Evolutionary conservation across 2,329 filamentous ascomycete species (phyloP).

Genomic region (Penicillium paneum): DNA sequence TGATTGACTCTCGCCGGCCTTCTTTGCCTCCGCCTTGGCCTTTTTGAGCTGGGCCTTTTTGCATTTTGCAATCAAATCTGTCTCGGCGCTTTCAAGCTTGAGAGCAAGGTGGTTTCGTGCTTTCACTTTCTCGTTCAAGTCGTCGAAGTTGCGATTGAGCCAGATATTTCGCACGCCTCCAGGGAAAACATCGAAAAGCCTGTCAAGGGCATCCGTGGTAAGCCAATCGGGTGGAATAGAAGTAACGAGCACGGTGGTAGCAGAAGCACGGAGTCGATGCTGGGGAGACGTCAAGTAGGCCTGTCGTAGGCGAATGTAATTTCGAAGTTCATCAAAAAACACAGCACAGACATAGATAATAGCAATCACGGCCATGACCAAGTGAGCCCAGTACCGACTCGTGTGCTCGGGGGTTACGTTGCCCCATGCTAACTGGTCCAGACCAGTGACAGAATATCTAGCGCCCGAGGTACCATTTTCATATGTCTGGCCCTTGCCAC

Average conservation of each 20-base stretch:
- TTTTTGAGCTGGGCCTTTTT: conserved; percentile 76
- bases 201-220: conserved; percentile 72
- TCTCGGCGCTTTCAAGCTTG: conserved; percentile 76
- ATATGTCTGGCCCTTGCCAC: conserved; percentile 61
- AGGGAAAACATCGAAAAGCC: conserved; percentile 91
- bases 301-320: conserved; percentile 90
- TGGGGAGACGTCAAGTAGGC: conserved; percentile 92
- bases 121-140: conserved; percentile 79
- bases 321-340: conserved; percentile 78
- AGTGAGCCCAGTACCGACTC: conserved; percentile 76
- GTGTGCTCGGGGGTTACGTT: conserved; percentile 70
- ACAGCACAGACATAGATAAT: conserved; percentile 82
- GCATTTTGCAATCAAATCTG: conserved; percentile 73
- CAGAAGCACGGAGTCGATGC: conserved; percentile 87
- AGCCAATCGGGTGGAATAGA: conserved; percentile 91
- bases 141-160: conserved; percentile 87
- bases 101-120: conserved; percentile 68
- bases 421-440: conserved; percentile 83
- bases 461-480: conserved; percentile 38
- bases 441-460: conserved; percentile 56
- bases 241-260: conserved; percentile 90
- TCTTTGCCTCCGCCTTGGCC: conserved; percentile 61
- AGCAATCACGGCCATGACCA: conserved; percentile 72
- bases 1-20: conserved; percentile 49
- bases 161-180: conserved; percentile 94